Evolutionary conservation across 192 early-diverging fungal genomes (phyloP).

Genomic region (Rhizoclosmatium sp.): DNA sequence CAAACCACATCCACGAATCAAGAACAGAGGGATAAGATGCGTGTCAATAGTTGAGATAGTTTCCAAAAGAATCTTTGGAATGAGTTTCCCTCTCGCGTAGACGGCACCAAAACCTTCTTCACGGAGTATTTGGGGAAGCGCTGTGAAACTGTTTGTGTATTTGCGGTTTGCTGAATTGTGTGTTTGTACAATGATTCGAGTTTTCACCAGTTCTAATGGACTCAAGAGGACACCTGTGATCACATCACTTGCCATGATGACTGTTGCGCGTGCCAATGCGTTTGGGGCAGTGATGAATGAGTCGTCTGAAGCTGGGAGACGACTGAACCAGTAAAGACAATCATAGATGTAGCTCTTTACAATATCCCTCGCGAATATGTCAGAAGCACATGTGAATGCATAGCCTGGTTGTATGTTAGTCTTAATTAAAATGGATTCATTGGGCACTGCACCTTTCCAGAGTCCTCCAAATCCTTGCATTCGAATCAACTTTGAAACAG

Average conservation of each 20-base stretch:
- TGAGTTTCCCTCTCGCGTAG: conserved; percentile 73
- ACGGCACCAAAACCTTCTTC: conserved; percentile 81
- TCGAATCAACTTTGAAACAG: no score
- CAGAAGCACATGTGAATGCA: no score
- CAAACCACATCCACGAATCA: conserved; percentile 70
- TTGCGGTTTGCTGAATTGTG: conserved; percentile 80
- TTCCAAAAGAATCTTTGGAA: conserved; percentile 84
- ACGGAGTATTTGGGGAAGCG: conserved; percentile 76
- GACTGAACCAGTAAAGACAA: no score
- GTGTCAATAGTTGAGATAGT: conserved; percentile 75
- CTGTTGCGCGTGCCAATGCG: no score
- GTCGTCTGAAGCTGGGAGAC: no score
- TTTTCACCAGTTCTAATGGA: conserved; percentile 87
- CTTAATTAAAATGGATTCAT: no score
- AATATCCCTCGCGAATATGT: no score
- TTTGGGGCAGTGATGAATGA: no score
- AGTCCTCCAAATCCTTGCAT: no score
- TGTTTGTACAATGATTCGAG: conserved; percentile 88
- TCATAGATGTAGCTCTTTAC: no score
- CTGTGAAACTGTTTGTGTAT: conserved; percentile 68
- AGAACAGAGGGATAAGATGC: conserved; percentile 65
- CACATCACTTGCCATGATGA: conserved; percentile 74
- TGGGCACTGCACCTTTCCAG: no score
- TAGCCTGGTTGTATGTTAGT: no score
- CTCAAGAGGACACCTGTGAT: conserved; percentile 80